phyloP scores from a whole-genome alignment of 768 basidiomycete species.

The Auriscalpium orientale region DNA sequence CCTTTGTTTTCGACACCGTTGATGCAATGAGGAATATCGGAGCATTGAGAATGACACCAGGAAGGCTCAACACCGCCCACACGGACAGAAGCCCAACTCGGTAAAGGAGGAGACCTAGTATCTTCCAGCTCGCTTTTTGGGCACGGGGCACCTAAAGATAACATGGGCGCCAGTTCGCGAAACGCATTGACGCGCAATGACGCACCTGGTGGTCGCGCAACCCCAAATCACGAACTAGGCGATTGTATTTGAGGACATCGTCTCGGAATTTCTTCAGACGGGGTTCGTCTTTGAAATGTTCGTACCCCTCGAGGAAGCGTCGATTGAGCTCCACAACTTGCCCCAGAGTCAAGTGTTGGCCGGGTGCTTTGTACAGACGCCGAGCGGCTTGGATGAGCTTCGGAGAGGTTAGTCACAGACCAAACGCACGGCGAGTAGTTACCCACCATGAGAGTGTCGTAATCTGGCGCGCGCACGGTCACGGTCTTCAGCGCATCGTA shows the following conservation, averaged over 20 bases:
- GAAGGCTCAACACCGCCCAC: conserved; percentile 81
- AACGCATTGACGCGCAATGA: neutral
- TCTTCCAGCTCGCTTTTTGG: conserved; percentile 79
- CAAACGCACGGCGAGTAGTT: neutral
- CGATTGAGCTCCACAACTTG: conserved; percentile 94
- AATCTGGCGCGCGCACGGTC: conserved; percentile 92
- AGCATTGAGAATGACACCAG: conserved; percentile 83
- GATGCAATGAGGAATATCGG: conserved; percentile 95
- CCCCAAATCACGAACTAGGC: conserved; percentile 78
- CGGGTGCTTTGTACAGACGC: conserved; percentile 86
- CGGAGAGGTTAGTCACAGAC: neutral
- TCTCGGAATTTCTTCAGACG: conserved; percentile 69
- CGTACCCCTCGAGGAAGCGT: conserved; percentile 87
- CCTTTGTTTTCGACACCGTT: conserved; percentile 75
- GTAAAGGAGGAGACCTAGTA: conserved; percentile 74
- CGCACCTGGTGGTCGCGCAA: conserved; percentile 86
- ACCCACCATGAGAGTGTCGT: conserved; percentile 92
- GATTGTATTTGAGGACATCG: conserved; percentile 86
- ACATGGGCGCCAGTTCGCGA: conserved; percentile 1
- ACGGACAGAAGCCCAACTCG: conserved; percentile 65
- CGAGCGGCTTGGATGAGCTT: conserved; percentile 94
- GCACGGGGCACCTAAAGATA: conserved; percentile 68
- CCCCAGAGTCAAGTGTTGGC: conserved; percentile 84
- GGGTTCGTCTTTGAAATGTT: conserved; percentile 86
- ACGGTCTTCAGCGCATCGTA: conserved; percentile 94